phyloP scores from a whole-genome alignment of 176 grass and related monocot genomes.

The Carex kokanica region DNA sequence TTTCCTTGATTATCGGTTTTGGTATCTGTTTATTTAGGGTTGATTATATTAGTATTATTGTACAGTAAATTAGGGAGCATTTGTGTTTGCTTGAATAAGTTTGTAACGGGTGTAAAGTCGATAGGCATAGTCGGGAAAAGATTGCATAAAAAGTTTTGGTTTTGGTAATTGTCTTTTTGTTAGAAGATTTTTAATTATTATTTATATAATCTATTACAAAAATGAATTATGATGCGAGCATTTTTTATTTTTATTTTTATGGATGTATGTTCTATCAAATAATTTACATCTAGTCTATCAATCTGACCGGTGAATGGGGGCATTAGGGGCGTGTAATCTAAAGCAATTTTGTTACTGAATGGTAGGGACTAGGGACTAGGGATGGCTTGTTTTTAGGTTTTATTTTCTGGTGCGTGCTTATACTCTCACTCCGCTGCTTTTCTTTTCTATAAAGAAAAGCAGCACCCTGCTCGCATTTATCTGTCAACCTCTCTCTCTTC shows the following conservation, averaged over 20 bases:
- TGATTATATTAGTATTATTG: not conserved
- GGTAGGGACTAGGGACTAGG: too few relatives aligned
- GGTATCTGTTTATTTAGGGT: not conserved
- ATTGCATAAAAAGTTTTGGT: slow-evolving; percentile 9
- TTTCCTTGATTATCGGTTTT: not conserved
- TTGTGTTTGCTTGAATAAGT: not conserved
- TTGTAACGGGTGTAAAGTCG: not conserved
- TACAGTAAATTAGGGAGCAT: not conserved
- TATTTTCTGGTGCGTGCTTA: too few relatives aligned
- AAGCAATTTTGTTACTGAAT: too few relatives aligned
- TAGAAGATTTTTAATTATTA: not conserved
- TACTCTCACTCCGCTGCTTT: too few relatives aligned
- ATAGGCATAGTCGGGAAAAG: not conserved
- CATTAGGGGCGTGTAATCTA: too few relatives aligned
- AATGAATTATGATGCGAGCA: too few relatives aligned
- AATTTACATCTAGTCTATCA: too few relatives aligned
- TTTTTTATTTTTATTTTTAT: not conserved
- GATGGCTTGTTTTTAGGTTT: too few relatives aligned
- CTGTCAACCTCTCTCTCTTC: too few relatives aligned
- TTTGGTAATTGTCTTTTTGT: not conserved
- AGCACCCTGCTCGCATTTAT: too few relatives aligned
- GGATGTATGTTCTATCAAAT: not conserved
- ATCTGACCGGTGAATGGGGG: too few relatives aligned
- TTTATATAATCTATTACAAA: not conserved
- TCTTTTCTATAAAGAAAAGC: too few relatives aligned